These are phyloP conservation scores for Pichia rugopelliculosa DNA, from an alignment of 805 yeast genomes.

Conservation along the genomic window DNA sequence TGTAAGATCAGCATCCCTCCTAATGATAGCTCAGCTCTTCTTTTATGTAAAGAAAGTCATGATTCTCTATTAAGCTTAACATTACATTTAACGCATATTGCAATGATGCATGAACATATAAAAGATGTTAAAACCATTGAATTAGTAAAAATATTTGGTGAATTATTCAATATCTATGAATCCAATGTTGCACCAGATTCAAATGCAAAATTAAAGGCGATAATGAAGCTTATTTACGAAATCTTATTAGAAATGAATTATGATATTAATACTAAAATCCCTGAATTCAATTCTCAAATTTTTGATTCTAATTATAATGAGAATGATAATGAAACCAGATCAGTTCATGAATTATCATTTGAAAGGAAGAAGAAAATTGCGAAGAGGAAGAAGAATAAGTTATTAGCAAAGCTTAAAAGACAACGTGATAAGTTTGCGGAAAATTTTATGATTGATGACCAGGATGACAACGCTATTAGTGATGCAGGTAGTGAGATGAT, in stretches of 20 bases:
- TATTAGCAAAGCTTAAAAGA: conserved; percentile 70
- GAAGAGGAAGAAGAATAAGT: conserved; percentile 56
- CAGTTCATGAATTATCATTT: conserved; percentile 31
- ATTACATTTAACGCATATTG: conserved; percentile 64
- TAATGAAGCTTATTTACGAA: conserved; percentile 2
- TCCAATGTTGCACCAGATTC: conserved; percentile 3
- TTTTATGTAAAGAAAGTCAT: background rate
- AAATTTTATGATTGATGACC: conserved; percentile 35
- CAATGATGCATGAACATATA: conserved; percentile 18
- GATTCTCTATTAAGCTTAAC: conserved; percentile 55
- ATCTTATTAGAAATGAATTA: background rate
- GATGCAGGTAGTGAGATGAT: conserved; percentile 21
- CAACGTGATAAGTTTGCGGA: conserved; percentile 74
- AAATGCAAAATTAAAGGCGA: conserved; percentile 1
- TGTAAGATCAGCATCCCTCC: conserved; percentile 13
- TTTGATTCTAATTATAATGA: conserved; percentile 9
- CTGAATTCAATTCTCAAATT: conserved; percentile 9
- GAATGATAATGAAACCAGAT: conserved; percentile 5
- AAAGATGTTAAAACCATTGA: conserved; percentile 4
- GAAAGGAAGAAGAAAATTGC: conserved; percentile 64
- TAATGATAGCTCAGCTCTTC: conserved; percentile 17
- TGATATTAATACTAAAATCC: background rate
- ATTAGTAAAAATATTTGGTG: conserved; percentile 3
- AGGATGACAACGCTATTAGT: conserved; percentile 11
- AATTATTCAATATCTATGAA: conserved; percentile 4